Evolutionary conservation across 495 filamentous ascomycete species (phyloP).

Genomic region (Cenococcum geophilum): DNA sequence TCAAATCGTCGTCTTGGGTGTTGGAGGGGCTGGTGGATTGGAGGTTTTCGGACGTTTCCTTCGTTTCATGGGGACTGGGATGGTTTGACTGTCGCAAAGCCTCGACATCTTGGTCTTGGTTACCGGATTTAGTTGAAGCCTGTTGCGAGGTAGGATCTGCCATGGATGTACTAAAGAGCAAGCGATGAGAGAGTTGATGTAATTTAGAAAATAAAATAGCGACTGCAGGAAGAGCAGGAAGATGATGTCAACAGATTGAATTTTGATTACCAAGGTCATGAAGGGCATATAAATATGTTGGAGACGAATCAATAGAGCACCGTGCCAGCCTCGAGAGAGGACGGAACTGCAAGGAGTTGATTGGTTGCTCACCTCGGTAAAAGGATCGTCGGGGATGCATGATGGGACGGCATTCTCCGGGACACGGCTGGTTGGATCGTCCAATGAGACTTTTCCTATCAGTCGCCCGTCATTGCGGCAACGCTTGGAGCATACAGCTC

Average conservation of each 20-base stretch:
- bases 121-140: constrained; percentile 1
- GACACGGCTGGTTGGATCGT: background rate
- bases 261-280: constrained; percentile 1
- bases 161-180: constrained; percentile 8
- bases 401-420: background rate
- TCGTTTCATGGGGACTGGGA: background rate
- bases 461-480: too few species aligned
- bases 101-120: constrained; percentile 11
- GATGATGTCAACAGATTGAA: constrained; percentile 4
- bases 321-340: background rate
- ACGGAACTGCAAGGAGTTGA: constrained; percentile 3
- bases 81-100: constrained; percentile 2
- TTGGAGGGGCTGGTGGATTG: constrained; percentile 12
- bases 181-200: background rate
- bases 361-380: constrained; percentile 4
- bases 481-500: too few species aligned
- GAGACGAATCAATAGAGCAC: background rate
- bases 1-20: constrained; percentile 11
- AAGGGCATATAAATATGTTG: constrained; percentile 3
- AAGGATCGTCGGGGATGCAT: background rate
- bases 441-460: constrained; percentile 7
- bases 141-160: constrained; percentile 1
- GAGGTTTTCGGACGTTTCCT: constrained; percentile 12
- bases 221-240: background rate
- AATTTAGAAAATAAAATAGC: background rate